phyloP scores from a whole-genome alignment of 176 grass and related monocot species.

The Carex pumila region DNA sequence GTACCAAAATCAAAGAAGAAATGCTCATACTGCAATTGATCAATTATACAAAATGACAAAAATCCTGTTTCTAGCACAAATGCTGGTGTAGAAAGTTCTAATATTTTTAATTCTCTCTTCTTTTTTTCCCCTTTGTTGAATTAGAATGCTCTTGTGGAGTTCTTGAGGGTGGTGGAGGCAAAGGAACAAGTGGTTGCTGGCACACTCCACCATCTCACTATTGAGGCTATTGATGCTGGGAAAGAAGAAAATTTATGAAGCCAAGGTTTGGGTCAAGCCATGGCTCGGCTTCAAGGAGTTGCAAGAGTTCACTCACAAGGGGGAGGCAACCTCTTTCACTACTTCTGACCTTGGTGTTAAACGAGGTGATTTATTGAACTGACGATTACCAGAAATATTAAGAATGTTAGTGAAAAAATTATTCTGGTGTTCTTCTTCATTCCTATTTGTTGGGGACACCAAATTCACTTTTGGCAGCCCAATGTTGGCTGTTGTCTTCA shows the following conservation, averaged over 20 bases:
- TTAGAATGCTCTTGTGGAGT: slow-evolving; percentile 22
- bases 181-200: slow-evolving; percentile 31
- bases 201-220: slow-evolving; percentile 23
- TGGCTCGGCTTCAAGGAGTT: slow-evolving; percentile 26
- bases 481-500: neutral
- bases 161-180: slow-evolving; percentile 26
- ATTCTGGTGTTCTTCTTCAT: neutral
- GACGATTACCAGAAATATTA: neutral
- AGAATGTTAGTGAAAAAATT: neutral
- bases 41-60: neutral
- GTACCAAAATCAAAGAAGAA: neutral
- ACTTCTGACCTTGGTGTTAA: slow-evolving; percentile 24
- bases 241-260: slow-evolving; percentile 31
- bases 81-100: neutral
- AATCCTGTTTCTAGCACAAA: neutral
- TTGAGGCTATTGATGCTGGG: slow-evolving; percentile 26
- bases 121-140: neutral
- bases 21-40: neutral
- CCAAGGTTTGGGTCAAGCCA: slow-evolving; percentile 30
- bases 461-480: neutral
- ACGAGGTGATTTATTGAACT: neutral
- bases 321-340: slow-evolving; percentile 21
- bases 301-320: slow-evolving; percentile 27
- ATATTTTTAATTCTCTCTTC: neutral
- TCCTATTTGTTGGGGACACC: neutral